Evolutionary conservation across 139 green algal genomes (phyloP), one percentile per base, ranked within the genome.

Genomic region (Chlamydomonas applanata): DNA sequence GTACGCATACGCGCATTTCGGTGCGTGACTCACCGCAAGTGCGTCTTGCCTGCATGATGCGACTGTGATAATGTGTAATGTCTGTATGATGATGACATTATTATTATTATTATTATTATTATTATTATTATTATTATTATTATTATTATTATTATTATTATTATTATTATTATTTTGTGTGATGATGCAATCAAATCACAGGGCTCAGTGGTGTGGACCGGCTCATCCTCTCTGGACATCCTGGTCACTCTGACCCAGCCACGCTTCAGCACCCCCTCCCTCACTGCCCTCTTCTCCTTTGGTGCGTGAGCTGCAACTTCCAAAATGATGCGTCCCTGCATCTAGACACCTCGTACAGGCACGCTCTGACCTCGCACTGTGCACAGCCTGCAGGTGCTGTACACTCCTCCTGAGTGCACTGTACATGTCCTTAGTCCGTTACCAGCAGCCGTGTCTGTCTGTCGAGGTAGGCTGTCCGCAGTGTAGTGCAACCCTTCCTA

Each of bases 201-300:
- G 29, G 40, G 40, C 40, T 19, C 7, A 7, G 92, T 97, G 53
- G 87, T 93, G 27, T 96, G 81, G 83, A 94, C 91, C 3, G 92
- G 92, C 3, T 82, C 25, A 14, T 89, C 80, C 32, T 83, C 83
- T n/a, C 77, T 96, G 75, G 91, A 96, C 81, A 90, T 96, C 2
- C 76, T 73, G 34, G 91, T 96, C 76, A 76, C 88, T 61, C 56
- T 93, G 33, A 64, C 57, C 11, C 86, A 90, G 86, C 80, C 83
- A 29, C 3, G 56, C 5, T 25, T 11, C 1, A 20, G n/a, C 40
- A 25, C 24, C 1, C 69, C 82, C 20, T 83, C 75, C 67, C 77
- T 94, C 44, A 79, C 80, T 13, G 86, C 87, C 0, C 63, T 91
- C 56, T 90, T 93, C 74, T 93, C 87, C 17, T 97, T 96, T 79